These are phyloP conservation scores for Porcisia hertigi DNA, from an alignment of 208 protist genomes.

Conservation along the genomic window DNA sequence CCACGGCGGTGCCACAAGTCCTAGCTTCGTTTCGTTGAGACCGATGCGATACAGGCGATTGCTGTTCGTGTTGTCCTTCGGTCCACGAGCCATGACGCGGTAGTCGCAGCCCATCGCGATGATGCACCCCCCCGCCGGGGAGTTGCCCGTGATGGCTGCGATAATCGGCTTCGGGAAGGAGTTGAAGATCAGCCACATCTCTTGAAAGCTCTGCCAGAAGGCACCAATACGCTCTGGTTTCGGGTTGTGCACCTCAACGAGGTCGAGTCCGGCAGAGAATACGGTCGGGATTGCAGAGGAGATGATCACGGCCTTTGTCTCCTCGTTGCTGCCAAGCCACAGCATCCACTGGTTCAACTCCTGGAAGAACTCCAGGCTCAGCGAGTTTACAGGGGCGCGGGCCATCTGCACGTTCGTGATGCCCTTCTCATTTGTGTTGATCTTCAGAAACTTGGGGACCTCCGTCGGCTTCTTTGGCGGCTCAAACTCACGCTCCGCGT, in stretches of 20 bases:
- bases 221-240: constrained; percentile 54
- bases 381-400: constrained; percentile 67
- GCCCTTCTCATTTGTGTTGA: constrained; percentile 61
- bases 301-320: constrained; percentile 66
- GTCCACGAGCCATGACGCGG: constrained; percentile 72
- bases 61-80: constrained; percentile 37
- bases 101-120: constrained; percentile 80
- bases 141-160: constrained; percentile 77
- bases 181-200: constrained; percentile 85
- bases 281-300: constrained; percentile 75
- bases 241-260: constrained; percentile 75
- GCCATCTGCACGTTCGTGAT: constrained; percentile 59
- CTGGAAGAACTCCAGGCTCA: constrained; percentile 73
- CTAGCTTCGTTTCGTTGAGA: constrained; percentile 82
- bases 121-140: constrained; percentile 76
- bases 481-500: constrained; percentile 39
- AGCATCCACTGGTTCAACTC: constrained; percentile 87
- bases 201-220: constrained; percentile 80
- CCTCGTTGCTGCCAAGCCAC: constrained; percentile 80
- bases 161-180: constrained; percentile 82
- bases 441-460: constrained; percentile 69
- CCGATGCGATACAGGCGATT: constrained; percentile 76
- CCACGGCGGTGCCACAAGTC: constrained; percentile 71
- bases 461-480: constrained; percentile 71
- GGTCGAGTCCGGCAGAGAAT: constrained; percentile 79